Percentiles rank a stretch among this genome's conserved stretches.
These are phyloP conservation scores for Apiospora aurea DNA, from an alignment of 2,329 filamentous ascomycete genomes.

Conservation along the genomic window DNA sequence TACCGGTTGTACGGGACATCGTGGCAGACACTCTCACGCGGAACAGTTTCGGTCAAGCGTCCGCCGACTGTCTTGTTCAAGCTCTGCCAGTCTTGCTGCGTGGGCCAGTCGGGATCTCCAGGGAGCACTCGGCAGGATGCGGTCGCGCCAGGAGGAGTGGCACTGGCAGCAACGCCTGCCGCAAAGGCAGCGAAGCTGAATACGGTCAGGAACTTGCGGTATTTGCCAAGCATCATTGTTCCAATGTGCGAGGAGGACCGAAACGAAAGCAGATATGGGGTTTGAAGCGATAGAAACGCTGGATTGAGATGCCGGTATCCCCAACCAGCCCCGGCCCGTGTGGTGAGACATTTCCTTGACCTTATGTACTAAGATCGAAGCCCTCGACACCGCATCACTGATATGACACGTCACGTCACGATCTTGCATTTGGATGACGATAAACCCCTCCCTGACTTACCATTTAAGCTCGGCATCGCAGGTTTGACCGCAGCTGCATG, in stretches of 20 bases:
- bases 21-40: slow-evolving; percentile 36
- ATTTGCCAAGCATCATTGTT: not conserved
- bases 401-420: not conserved
- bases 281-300: not conserved
- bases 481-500: not conserved
- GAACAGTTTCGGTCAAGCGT: slow-evolving; percentile 34
- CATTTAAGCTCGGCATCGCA: slow-evolving; percentile 11
- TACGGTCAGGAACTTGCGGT: not conserved
- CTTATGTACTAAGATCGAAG: not conserved
- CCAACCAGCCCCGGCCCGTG: not conserved
- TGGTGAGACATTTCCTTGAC: not conserved
- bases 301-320: not conserved
- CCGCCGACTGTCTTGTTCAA: slow-evolving; percentile 31
- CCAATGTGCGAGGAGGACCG: not conserved
- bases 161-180: not conserved
- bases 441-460: not conserved
- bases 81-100: slow-evolving; percentile 19
- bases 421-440: not conserved
- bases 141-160: not conserved
- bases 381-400: not conserved
- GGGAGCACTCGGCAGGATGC: slow-evolving; percentile 14
- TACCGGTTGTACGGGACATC: not conserved
- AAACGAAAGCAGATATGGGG: not conserved
- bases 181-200: not conserved
- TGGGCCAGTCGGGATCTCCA: slow-evolving; percentile 25